Base-by-base conservation (phyloP, 2,329 filamentous ascomycete species). In the Nemania sp. region DNA sequence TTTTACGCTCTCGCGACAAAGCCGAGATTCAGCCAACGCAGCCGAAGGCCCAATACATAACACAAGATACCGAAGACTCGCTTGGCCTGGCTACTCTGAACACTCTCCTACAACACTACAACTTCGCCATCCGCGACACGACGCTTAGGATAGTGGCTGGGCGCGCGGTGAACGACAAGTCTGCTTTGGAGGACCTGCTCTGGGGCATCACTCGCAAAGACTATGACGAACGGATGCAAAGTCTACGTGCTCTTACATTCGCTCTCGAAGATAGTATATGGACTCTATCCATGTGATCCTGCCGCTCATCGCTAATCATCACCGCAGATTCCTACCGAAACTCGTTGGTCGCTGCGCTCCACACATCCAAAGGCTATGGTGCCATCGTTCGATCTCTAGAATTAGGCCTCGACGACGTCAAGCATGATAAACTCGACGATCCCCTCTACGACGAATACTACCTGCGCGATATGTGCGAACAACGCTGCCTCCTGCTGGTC, bases 1-100 rank as follows among this genome's bases (percentile, higher is more conserved):
- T 93, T 46, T 78, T 79, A 59, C 76, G 82, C 56, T 85, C 88
- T 66, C 83, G 87, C 65, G 80, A 86, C 67, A 80, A 87, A 54
- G 88, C 88, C 65, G 83, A 87, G 73, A 84, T 95, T 69, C 86
- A 85, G 61, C 83, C 85, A 37, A 72, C 79, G 39, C 84, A 87
- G 61, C 86, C 86, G 37, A 88, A 89, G 72, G 85, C 89, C 52
- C 85, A 88, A 67, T 90, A 90, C 72, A 90, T 91, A 65, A 90
- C 87, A 13, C 87, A 92, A 72, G 86, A 89, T 21, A 90, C 88
- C 2, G 89, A 92, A 70, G 89, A 92, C 70, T 84, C 88, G 2
- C 79, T 92, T 43, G 84, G 87, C 59, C 71, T 87, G 11, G 80
- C 82, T 43, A 92, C 90, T 0, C 79, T 93, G 10, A 80, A 87